Evolutionary conservation across 257 asterid genomes (phyloP).

Genomic region (Plantago elongata): DNA sequence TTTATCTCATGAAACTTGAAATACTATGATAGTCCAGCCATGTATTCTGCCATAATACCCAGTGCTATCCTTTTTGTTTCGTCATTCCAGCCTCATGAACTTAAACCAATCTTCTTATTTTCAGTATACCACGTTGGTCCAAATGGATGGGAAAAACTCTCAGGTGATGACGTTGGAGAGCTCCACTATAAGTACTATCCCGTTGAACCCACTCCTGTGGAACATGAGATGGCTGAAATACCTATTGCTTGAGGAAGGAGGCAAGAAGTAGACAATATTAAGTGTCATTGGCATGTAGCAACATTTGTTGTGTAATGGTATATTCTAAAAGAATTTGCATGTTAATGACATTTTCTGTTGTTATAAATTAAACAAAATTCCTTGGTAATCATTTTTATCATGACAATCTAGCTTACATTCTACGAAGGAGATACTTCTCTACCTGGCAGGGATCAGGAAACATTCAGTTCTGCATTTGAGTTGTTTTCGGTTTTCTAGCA

Average conservation of each 20-base stretch:
- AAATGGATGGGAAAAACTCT: conserved; percentile 80
- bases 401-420: too few relatives aligned
- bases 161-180: conserved; percentile 94
- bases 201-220: conserved; percentile 63
- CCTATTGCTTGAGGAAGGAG: conserved; percentile 35
- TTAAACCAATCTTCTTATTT: conserved; percentile 14
- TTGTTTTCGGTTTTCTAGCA: too few relatives aligned
- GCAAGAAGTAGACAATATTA: conserved; percentile 15
- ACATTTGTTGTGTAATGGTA: conserved; percentile 5
- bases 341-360: conserved; percentile 14
- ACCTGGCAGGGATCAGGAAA: too few relatives aligned
- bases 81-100: background rate
- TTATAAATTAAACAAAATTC: conserved; percentile 7
- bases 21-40: background rate
- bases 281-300: conserved; percentile 12
- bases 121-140: conserved; percentile 89
- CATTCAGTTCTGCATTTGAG: too few relatives aligned
- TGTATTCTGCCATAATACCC: background rate
- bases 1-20: background rate
- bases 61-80: background rate
- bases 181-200: conserved; percentile 80
- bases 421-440: too few relatives aligned
- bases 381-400: background rate
- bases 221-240: conserved; percentile 84
- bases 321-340: background rate